These are phyloP conservation scores for Orbilia blumenaviensis DNA, from an alignment of 2,329 filamentous ascomycete species.

Conservation along the genomic window DNA sequence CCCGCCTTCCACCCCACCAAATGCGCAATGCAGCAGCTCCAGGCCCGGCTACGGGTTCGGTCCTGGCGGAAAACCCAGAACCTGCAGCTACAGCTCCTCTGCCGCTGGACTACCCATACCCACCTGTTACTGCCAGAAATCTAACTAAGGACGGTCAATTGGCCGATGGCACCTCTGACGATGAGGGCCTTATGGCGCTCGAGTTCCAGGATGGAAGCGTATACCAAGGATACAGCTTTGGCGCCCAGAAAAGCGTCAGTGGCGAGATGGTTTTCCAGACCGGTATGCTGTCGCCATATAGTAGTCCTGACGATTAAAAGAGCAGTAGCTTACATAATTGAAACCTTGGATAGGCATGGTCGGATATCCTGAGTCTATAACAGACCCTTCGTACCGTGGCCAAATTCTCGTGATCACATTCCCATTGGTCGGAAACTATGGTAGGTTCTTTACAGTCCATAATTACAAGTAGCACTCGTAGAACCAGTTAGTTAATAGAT, in stretches of 20 bases:
- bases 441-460: constrained; percentile 60
- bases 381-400: constrained; percentile 85
- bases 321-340: constrained; percentile 16
- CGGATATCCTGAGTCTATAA: constrained; percentile 93
- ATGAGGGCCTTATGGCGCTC: constrained; percentile 78
- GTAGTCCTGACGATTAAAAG: background rate
- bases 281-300: constrained; percentile 71
- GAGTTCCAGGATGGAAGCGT: constrained; percentile 91
- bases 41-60: constrained; percentile 43
- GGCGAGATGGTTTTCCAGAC: constrained; percentile 99
- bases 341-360: constrained; percentile 64
- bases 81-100: constrained; percentile 3
- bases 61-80: constrained; percentile 49
- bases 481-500: constrained; percentile 5
- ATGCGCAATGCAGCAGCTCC: constrained; percentile 50
- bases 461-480: background rate
- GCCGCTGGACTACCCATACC: constrained; percentile 32
- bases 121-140: constrained; percentile 71
- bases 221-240: constrained; percentile 96
- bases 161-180: constrained; percentile 61
- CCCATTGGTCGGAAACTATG: constrained; percentile 95
- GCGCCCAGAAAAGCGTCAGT: constrained; percentile 89
- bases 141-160: constrained; percentile 58
- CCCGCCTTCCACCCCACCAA: constrained; percentile 51
- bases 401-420: constrained; percentile 98